Evolutionary conservation across 257 asterid genomes (phyloP).

Genomic region (Salvia miltiorrhiza): DNA sequence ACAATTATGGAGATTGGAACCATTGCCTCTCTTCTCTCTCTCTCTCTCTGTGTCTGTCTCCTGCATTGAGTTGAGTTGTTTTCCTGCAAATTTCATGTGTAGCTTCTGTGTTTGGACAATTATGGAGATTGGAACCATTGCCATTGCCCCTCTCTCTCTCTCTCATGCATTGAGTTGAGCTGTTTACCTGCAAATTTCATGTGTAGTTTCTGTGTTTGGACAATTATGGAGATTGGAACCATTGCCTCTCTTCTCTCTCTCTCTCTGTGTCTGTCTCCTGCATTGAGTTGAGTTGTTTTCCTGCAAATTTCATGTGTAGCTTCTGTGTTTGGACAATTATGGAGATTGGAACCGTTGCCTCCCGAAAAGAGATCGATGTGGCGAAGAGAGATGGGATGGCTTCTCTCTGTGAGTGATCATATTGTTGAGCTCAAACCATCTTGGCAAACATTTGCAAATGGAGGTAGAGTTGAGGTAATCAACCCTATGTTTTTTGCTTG

Average conservation of each 20-base stretch:
- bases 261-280: too few relatives aligned
- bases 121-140: too few relatives aligned
- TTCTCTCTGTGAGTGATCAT: constrained; percentile 76
- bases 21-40: constrained; percentile 55
- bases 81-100: too few relatives aligned
- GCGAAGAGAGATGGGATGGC: constrained; percentile 92
- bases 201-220: constrained; percentile 83
- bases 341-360: constrained; percentile 90
- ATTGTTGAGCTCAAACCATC: constrained; percentile 79
- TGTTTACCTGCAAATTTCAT: neutral
- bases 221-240: constrained; percentile 96
- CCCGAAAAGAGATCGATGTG: constrained; percentile 76
- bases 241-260: constrained; percentile 43
- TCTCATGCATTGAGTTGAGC: neutral
- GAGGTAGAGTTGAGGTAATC: constrained; percentile 76
- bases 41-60: too few relatives aligned
- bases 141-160: neutral
- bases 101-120: too few relatives aligned
- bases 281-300: neutral
- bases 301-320: constrained; percentile 38
- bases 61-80: too few relatives aligned
- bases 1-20: constrained; percentile 92
- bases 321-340: constrained; percentile 86
- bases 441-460: constrained; percentile 78
- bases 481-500: constrained; percentile 12